Percentiles rank a stretch among this genome's conserved stretches.
These are phyloP conservation scores for Boletus smithii DNA, from an alignment of 1,284 basidiomycete genomes.

Conservation along the genomic window DNA sequence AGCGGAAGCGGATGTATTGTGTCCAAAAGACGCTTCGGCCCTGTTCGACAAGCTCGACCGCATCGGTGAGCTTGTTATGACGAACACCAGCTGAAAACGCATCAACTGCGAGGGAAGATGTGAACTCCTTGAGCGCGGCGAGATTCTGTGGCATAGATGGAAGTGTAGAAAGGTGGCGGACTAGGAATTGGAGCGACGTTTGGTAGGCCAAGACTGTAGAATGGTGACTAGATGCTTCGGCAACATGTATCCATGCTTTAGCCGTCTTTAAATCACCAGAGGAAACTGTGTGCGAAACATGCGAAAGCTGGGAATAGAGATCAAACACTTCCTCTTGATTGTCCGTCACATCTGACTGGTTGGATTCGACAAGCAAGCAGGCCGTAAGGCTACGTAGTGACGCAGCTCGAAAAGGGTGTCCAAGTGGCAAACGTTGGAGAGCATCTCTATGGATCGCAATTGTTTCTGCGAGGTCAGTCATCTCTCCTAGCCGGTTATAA, in stretches of 20 bases:
- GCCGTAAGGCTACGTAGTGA: no score
- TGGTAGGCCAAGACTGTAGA: conserved; percentile 4
- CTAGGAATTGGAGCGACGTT: conserved; percentile 3
- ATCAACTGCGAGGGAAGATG: conserved; percentile 4
- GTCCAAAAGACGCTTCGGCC: conserved; percentile 2
- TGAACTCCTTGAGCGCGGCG: not conserved
- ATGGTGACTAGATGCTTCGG: conserved; percentile 1
- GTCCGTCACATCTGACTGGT: not conserved
- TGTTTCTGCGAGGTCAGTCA: no score
- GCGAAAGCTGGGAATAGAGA: not conserved
- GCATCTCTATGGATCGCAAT: no score
- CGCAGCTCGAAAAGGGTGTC: no score
- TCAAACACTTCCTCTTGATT: not conserved
- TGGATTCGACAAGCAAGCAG: no score
- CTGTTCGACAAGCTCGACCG: conserved; percentile 1
- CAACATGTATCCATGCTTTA: not conserved
- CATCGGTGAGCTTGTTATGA: not conserved
- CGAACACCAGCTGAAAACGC: conserved; percentile 2
- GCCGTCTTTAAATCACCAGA: not conserved
- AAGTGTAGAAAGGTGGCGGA: conserved; percentile 1
- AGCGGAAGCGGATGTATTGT: not conserved
- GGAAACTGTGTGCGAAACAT: not conserved
- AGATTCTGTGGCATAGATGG: conserved; percentile 5
- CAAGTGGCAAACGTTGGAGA: no score
- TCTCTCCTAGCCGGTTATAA: no score